Base-by-base conservation (phyloP, 208 protist genomes). In the Trypanosoma rangeli region DNA sequence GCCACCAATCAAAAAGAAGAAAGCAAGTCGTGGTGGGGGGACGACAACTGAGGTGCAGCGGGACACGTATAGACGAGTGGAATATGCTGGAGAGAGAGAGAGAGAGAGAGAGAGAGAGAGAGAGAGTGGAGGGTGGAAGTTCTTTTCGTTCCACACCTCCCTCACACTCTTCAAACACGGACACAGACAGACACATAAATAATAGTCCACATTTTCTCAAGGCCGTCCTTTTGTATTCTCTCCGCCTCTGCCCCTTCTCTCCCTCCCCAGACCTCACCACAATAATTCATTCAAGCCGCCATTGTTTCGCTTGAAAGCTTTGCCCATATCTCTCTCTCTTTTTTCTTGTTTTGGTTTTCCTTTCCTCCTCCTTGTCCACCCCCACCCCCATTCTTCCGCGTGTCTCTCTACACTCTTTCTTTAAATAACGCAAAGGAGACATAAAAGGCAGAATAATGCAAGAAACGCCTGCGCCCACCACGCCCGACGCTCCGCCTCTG, bases 401-500 rank as follows among this genome's bases (percentile, higher is more conserved):
- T 53, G 7, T 53, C 49, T 22, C 3, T 12, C n/a, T 9, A 1
- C 22, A 1, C 22, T 53, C 10, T 12, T 31, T 29, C 24, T 49
- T 66, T 24, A 46, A 63, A 54, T 48, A 33, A 28, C 24, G 80
- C 84, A 86, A 55, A 94, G 49, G 20, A 94, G 67, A 37, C 83
- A 89, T 9, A 94, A 78, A 3, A 94, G 58, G 31, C 79, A 82
- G 64, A 94, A 89, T 65, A 94, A 16, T 15, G 79, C 79, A 66
- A 90, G 68, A 55, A 94, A 74, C 31, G 85, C 70, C 22, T 73
- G 81, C 9, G 68, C 82, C 84, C 84, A 94, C 87, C 85, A 94
- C 33, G 72, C 73, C 12, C 83, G 78, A 24, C 74, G 76, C 39
- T 75, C 78, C 71, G 78, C 52, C 70, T 89, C 84, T 3, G 39